Conservation (phyloP, 768 basidiomycete species). For the Coprinellus micaceus region DNA sequence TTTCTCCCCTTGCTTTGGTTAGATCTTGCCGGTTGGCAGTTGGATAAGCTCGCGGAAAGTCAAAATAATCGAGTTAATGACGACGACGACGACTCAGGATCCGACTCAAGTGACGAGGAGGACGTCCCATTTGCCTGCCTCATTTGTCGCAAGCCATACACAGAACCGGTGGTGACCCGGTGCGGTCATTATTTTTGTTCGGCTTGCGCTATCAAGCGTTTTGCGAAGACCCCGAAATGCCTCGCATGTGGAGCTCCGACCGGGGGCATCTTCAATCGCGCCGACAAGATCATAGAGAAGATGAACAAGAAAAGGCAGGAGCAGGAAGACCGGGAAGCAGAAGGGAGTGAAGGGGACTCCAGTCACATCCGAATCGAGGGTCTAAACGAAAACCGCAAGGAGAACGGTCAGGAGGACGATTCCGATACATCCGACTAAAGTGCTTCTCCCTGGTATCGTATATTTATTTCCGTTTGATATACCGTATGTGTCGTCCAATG, state of each 20-base stretch:
- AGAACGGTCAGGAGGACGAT: slow-evolving; percentile 32
- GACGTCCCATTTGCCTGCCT: slow-evolving; percentile 98
- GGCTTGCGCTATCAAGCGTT: slow-evolving; percentile 92
- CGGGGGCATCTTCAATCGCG: slow-evolving; percentile 94
- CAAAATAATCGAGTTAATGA: slow-evolving; percentile 48
- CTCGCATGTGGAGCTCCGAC: slow-evolving; percentile 91
- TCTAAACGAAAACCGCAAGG: slow-evolving; percentile 26
- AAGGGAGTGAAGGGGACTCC: slow-evolving; percentile 35
- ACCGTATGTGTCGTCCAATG: too few species aligned
- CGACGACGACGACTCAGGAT: slow-evolving; percentile 60
- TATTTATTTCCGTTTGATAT: neutral
- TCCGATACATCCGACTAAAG: slow-evolving; percentile 29
- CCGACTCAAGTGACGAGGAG: slow-evolving; percentile 68
- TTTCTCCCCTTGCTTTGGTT: slow-evolving; percentile 6
- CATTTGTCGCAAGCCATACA: slow-evolving; percentile 92
- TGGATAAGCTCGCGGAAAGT: slow-evolving; percentile 88
- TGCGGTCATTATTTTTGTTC: slow-evolving; percentile 98
- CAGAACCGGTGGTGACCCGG: slow-evolving; percentile 91
- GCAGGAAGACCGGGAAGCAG: slow-evolving; percentile 44
- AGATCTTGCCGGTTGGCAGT: slow-evolving; percentile 98
- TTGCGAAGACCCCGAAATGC: slow-evolving; percentile 91
- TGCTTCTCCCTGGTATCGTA: neutral
- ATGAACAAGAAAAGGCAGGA: slow-evolving; percentile 68
- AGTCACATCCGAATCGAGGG: slow-evolving; percentile 61
- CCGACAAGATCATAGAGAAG: slow-evolving; percentile 89